These are phyloP conservation scores for Astrephomene gubernaculifera DNA, from an alignment of 139 green algal species.

Conservation along the genomic window DNA sequence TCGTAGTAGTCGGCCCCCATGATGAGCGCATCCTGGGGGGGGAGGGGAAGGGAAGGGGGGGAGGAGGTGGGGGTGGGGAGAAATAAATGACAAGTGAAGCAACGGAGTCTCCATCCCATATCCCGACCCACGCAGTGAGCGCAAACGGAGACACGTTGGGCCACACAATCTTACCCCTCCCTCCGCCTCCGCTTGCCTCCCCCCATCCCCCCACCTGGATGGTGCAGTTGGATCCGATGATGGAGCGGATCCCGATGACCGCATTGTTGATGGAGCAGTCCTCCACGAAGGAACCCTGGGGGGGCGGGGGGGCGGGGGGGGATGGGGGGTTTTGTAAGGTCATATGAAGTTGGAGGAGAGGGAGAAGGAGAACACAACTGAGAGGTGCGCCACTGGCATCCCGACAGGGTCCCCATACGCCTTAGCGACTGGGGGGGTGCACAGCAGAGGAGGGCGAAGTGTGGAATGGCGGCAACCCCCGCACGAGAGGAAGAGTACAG, in stretches of 20 bases:
- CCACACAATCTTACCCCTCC: background rate
- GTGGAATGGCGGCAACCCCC: background rate
- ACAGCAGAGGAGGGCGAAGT: background rate
- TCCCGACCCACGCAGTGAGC: too few relatives aligned
- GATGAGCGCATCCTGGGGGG: conserved; percentile 75
- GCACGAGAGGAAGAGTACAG: background rate
- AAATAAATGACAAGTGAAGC: too few relatives aligned
- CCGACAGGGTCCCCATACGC: background rate
- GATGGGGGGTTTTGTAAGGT: too few relatives aligned
- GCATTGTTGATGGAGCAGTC: conserved; percentile 89
- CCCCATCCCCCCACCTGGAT: conserved; percentile 58
- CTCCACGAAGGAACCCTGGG: conserved; percentile 35
- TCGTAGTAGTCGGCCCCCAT: conserved; percentile 99
- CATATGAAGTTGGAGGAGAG: too few relatives aligned
- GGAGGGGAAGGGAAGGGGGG: background rate
- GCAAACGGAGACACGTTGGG: too few relatives aligned
- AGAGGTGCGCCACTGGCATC: background rate
- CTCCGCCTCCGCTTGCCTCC: background rate
- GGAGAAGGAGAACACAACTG: background rate
- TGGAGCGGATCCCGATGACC: conserved; percentile 95
- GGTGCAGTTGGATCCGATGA: conserved; percentile 72
- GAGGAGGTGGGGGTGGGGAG: too few relatives aligned
- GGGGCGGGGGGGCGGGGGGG: background rate
- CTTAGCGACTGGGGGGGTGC: background rate
- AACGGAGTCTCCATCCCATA: too few relatives aligned